phyloP scores from a whole-genome alignment of 306 rosid species.

The Vicia sativa region DNA sequence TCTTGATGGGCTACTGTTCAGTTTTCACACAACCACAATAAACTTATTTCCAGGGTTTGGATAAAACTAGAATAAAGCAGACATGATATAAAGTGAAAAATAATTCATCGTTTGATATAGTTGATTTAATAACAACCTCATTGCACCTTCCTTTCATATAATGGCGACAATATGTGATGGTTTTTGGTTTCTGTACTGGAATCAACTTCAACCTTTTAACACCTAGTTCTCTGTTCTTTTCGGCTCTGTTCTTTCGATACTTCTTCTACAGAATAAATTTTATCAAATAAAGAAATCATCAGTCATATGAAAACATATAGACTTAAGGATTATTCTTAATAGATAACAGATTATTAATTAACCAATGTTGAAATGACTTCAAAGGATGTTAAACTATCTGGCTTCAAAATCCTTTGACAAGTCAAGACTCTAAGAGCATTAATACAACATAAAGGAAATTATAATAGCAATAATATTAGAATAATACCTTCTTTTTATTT shows the following conservation, averaged over 20 bases:
- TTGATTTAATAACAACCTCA: constrained; percentile 58
- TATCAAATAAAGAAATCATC: constrained; percentile 19
- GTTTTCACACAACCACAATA: background rate
- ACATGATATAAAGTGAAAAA: constrained; percentile 16
- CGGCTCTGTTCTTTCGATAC: constrained; percentile 63
- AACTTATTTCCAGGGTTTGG: constrained; percentile 5
- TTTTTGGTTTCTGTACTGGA: constrained; percentile 56
- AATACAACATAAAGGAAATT: constrained; percentile 23
- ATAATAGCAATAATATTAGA: constrained; percentile 23
- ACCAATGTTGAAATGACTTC: constrained; percentile 5
- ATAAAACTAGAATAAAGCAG: constrained; percentile 11
- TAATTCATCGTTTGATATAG: constrained; percentile 1
- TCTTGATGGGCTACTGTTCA: constrained; percentile 1
- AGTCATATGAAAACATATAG: constrained; percentile 13
- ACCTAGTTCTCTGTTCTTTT: constrained; percentile 70
- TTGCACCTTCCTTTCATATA: constrained; percentile 70
- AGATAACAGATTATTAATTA: constrained; percentile 26
- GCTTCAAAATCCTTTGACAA: constrained; percentile 12
- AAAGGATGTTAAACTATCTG: background rate
- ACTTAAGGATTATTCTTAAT: constrained; percentile 4
- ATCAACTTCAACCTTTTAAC: constrained; percentile 68
- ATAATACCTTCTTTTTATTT: constrained; percentile 63
- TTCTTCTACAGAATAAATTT: constrained; percentile 48
- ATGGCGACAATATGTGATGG: constrained; percentile 67
- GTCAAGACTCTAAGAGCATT: constrained; percentile 3